These are phyloP conservation scores for Leccinum variabile DNA, from an alignment of 1,284 basidiomycete species.

Conservation along the genomic window DNA sequence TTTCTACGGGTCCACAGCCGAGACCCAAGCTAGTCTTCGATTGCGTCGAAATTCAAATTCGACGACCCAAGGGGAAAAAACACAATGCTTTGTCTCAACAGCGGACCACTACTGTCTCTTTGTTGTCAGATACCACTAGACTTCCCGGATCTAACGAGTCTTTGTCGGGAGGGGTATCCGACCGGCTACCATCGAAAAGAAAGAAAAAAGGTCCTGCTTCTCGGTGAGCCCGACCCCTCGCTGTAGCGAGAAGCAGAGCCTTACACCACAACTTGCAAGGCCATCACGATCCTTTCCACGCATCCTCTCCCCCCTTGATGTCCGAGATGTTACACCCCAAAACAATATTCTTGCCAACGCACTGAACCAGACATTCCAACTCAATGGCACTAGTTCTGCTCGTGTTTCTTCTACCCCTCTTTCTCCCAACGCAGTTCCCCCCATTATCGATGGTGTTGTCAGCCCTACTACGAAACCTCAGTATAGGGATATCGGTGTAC, in stretches of 20 bases:
- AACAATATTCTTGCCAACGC: conserved; percentile 27
- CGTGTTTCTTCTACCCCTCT: conserved; percentile 8
- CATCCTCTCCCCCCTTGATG: background rate
- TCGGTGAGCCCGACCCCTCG: conserved; percentile 34
- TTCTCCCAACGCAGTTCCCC: conserved; percentile 1
- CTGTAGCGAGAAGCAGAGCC: conserved; percentile 33
- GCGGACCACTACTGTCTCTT: conserved; percentile 11
- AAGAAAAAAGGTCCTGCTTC: conserved; percentile 34
- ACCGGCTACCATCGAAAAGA: conserved; percentile 13
- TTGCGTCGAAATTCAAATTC: conserved; percentile 26
- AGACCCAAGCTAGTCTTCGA: conserved; percentile 28
- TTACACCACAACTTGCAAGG: conserved; percentile 30
- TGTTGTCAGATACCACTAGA: background rate
- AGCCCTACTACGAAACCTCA: conserved; percentile 6
- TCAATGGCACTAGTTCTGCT: conserved; percentile 20
- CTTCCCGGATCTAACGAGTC: conserved; percentile 2
- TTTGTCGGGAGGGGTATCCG: background rate
- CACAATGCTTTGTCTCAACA: background rate
- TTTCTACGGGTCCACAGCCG: conserved; percentile 1
- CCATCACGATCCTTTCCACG: conserved; percentile 7
- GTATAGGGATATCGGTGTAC: conserved; percentile 30
- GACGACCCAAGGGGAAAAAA: conserved; percentile 8
- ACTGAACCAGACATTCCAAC: conserved; percentile 30
- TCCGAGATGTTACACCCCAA: conserved; percentile 1
- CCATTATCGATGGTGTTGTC: conserved; percentile 6